phyloP scores from a whole-genome alignment of 2,329 filamentous ascomycete genomes.

The Apiospora rasikravindrae region DNA sequence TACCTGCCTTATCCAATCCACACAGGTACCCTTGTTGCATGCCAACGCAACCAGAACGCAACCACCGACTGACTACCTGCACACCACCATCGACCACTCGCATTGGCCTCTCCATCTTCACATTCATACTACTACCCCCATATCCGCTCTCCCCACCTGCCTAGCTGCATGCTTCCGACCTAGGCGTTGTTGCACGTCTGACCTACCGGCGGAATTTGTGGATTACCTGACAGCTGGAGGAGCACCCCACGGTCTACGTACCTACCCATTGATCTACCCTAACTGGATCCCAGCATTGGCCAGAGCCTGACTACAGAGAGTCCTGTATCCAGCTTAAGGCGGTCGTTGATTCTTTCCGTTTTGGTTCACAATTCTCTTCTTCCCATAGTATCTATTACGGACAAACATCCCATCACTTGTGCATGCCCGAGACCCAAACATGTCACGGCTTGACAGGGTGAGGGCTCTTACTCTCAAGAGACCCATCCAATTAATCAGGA shows the following conservation, averaged over 20 bases:
- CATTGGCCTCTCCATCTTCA: background rate
- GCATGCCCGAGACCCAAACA: slow-evolving; percentile 1
- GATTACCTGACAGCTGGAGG: background rate
- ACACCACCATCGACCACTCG: background rate
- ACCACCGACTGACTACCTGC: slow-evolving; percentile 4
- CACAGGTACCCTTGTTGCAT: slow-evolving; percentile 12
- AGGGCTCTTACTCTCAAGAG: slow-evolving; percentile 8
- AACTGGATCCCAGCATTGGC: background rate
- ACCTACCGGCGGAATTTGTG: background rate
- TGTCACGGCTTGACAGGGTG: slow-evolving; percentile 15
- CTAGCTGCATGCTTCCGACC: slow-evolving; percentile 8
- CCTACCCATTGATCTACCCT: background rate
- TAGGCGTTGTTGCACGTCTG: slow-evolving; percentile 13
- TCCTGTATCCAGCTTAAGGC: background rate
- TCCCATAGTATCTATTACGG: background rate
- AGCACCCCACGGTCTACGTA: background rate
- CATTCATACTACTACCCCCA: slow-evolving; percentile 6
- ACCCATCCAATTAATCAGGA: slow-evolving; percentile 17
- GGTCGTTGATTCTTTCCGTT: background rate
- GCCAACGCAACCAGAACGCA: slow-evolving; percentile 13
- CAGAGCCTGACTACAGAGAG: slow-evolving; percentile 4
- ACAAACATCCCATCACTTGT: background rate
- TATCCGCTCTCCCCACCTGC: background rate
- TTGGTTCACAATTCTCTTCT: background rate
- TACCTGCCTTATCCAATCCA: background rate